Evolutionary conservation across 176 grass and related monocot genomes (phyloP), one percentile per base, ranked within the genome.

Genomic region (Neostapfia colusana): DNA sequence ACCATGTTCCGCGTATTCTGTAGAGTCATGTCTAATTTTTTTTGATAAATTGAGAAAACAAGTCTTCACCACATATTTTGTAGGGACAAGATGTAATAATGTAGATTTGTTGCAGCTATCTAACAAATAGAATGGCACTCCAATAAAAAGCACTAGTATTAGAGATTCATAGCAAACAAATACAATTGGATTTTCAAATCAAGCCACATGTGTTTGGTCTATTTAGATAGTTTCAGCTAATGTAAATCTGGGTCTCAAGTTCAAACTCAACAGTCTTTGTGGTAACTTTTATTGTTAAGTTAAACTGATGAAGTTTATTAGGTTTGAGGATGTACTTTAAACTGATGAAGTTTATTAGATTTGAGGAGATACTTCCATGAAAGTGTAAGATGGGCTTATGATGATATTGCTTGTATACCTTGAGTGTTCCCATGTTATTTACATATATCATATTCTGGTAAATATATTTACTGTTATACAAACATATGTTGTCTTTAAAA

Each of bases 241-340:
- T 2, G 14, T 70, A 18, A 21, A n/a, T 15, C 16, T 34, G 7
- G 15, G 16, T 68, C 66, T 79, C 26, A 21, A 69, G 18, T n/a
- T 72, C 72, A 37, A 63, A 61, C 34, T 73, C 27, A 41, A 14
- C 23, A 65, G 60, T 69, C 44, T 81, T 54, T 48, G 34, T 73
- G 2, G 3, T 51, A 27, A 11, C 54, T 73, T 14, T 41, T 27
- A 13, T 45, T 45, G 35, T 35, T 54, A 43, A 59, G n/a, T 13
- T 43, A 4, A 27, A 12, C 14, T 42, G 2, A 21, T 70, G 27
- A 18, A 65, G 25, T 75, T 75, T 23, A 12, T 51, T 74, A 48
- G 39, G 27, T 16, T 60, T 24, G 16, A 2, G 12, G 23, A 53
- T 55, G n/a, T n/a, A n/a, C n/a, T n/a, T n/a, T n/a, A n/a, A n/a